Base-by-base conservation (phyloP, 495 filamentous ascomycete species). In the Friedmanniomyces simplex region DNA sequence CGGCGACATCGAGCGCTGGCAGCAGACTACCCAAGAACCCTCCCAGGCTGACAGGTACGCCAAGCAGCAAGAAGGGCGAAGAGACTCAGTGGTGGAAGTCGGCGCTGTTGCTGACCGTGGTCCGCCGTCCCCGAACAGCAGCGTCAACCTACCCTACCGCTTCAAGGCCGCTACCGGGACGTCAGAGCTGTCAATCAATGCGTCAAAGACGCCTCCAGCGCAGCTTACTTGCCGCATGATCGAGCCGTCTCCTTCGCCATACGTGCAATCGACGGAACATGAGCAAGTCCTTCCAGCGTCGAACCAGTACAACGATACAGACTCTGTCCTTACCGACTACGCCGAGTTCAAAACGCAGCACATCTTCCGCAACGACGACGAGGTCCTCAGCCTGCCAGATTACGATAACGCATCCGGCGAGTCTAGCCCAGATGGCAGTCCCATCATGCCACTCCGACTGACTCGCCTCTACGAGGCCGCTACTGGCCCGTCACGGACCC, bases 341-440 rank as follows among this genome's bases (percentile, higher is more conserved):
- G 54, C 48, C 24, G 54, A 56, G 26, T 56, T 47, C 54, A 56
- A 56, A 18, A 56, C 54, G 12, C 54, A 56, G 39, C 54, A 37
- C n/a, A 7, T 56, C 41, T 49, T 56, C 24, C 3, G 24, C 24
- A 13, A 28, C 16, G 54, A 56, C 1, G 42, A 47, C 2, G 42
- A 49, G 7, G 42, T 13, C 2, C n/a, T 47, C 21, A 28, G 46
- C 22, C 26, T 49, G 12, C 54, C 54, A 16, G 42, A 56, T 14
- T 56, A 56, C 26, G 24, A 56, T 10, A n/a, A 47, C 20, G 54
- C 42, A 2, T 3, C 11, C 21, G 2, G 46, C 46, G 25, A 25
- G 10, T 16, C 28, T 11, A 43, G 20, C 37, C 46, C 46, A 10
- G 20, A 21, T 16, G 36, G 51, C 34, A 54, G 51, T 28, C 49